Evolutionary conservation across 345 rosid species (phyloP).

Genomic region (Laguncularia racemosa): DNA sequence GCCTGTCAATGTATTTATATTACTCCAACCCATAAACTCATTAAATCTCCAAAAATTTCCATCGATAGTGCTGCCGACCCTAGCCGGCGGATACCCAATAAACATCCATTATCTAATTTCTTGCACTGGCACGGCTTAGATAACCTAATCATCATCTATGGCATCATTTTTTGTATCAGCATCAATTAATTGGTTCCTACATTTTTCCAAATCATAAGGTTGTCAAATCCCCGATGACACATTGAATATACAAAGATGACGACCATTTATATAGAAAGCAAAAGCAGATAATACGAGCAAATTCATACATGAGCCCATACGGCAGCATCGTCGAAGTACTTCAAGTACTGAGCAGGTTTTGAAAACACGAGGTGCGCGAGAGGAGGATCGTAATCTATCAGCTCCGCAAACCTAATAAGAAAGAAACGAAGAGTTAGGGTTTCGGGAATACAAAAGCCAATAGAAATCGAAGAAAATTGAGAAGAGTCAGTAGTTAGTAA

Average conservation of each 20-base stretch:
- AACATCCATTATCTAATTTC: no score
- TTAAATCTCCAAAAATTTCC: no score
- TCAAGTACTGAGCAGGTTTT: conserved; percentile 47
- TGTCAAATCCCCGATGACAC: not conserved
- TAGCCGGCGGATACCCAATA: no score
- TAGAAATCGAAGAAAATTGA: not conserved
- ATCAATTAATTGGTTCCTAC: no score
- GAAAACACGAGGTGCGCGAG: conserved; percentile 54
- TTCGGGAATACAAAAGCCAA: not conserved
- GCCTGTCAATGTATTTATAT: no score
- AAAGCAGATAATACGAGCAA: not conserved
- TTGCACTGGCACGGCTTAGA: no score
- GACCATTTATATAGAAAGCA: not conserved
- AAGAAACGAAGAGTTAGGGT: not conserved
- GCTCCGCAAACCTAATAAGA: conserved; percentile 59
- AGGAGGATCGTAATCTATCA: conserved; percentile 53
- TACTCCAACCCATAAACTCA: no score
- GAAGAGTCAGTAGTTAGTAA: not conserved
- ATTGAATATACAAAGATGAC: not conserved
- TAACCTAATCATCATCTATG: no score
- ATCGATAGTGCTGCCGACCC: no score
- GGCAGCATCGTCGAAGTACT: conserved; percentile 62
- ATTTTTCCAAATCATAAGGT: conserved; percentile 1
- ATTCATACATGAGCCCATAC: conserved; percentile 66
- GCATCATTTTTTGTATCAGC: no score